phyloP scores from a whole-genome alignment of 2,329 filamentous ascomycete species.

The Aspergillus floridensis region DNA sequence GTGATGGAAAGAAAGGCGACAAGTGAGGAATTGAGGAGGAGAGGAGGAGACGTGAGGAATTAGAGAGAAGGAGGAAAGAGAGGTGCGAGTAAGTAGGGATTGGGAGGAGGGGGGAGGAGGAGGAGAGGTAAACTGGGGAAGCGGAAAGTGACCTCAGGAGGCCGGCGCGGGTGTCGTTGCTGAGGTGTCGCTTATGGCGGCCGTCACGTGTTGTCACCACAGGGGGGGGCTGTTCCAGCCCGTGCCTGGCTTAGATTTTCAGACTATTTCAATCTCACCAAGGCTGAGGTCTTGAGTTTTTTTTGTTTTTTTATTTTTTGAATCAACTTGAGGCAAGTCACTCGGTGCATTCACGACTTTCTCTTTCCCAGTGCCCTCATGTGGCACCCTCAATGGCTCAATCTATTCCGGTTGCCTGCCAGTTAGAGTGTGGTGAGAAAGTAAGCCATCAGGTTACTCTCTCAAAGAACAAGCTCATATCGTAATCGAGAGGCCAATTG shows the following conservation, averaged over 20 bases:
- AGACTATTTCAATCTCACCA: background rate
- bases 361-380: too few relatives aligned
- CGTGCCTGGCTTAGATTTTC: slow-evolving; percentile 9
- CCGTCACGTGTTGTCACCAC: slow-evolving; percentile 30
- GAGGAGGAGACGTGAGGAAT: slow-evolving; percentile 18
- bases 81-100: slow-evolving; percentile 10
- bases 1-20: slow-evolving; percentile 19
- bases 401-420: too few relatives aligned
- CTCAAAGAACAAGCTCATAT: too few relatives aligned
- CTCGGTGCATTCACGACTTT: too few relatives aligned
- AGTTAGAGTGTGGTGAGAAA: too few relatives aligned
- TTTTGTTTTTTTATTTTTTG: too few relatives aligned
- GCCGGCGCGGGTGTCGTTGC: slow-evolving; percentile 36
- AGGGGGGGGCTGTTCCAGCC: slow-evolving; percentile 14
- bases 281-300: too few relatives aligned
- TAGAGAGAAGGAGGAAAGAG: slow-evolving; percentile 14
- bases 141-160: slow-evolving; percentile 43
- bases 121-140: slow-evolving; percentile 29
- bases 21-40: slow-evolving; percentile 10
- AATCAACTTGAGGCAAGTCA: background rate
- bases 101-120: slow-evolving; percentile 14
- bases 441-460: too few relatives aligned
- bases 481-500: too few relatives aligned
- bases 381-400: too few relatives aligned
- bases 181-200: slow-evolving; percentile 41